Evolutionary conservation across 192 early-diverging fungal genomes (phyloP), one percentile per base, ranked within the genome.

Genomic region (Backusella morwellensis): DNA sequence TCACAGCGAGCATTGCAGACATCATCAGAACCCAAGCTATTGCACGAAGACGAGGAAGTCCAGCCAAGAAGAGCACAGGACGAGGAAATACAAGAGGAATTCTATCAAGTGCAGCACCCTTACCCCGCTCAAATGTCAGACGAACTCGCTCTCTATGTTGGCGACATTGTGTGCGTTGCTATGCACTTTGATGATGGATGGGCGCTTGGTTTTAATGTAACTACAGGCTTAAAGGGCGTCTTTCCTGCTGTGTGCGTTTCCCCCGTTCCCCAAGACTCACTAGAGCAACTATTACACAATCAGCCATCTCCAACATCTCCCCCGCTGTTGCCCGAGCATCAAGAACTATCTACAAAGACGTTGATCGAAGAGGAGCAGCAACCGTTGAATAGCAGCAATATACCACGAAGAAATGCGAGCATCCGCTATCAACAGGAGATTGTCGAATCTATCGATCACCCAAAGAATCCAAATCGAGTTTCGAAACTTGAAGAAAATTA

Each of bases 141-240:
- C 83, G 95, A 96, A 84, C 83, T 96, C 67, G 86, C 86, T 56
- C 81, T 96, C 32, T 81, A 86, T n/a, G 74, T 81, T 6, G 93
- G 91, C 70, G 95, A 96, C 76, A 86, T 90, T 73, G 88, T 96
- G 7, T 89, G 87, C 35, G 70, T 96, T 21, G 86, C 89, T 17
- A 84, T 88, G 77, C 87, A 86, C 23, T 97, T 95, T 85, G 94
- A 96, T 76, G 96, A 97, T 78, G 96, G 96, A 8, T 97, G 96
- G 96, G 95, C 92, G 26, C 85, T 96, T 2, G 96, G 96, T 32
- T 83, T 90, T 70, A 96, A 95, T 82, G 77, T 90, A 75, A 88
- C 85, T 52, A 93, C 93, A 3, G 87, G 89, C 1, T 42, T 79
- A 42, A 89, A 91, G 68, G 96, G 96, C 15, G 93, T 93, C 0